These are phyloP conservation scores for Apiospora rasikravindrae DNA, from an alignment of 2,329 filamentous ascomycete species.

Conservation along the genomic window DNA sequence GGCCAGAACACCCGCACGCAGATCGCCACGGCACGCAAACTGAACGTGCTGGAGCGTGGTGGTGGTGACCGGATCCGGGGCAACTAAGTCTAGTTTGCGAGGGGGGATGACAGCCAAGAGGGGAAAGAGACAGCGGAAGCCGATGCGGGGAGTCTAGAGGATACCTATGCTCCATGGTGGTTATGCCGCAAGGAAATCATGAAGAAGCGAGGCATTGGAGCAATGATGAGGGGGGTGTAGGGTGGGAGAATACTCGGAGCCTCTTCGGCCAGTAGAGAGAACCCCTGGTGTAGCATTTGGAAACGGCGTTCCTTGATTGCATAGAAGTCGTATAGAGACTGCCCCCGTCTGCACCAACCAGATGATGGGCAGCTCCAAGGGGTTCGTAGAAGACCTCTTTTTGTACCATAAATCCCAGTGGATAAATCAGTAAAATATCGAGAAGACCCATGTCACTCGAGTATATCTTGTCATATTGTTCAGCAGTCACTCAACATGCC, in stretches of 20 bases:
- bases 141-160: neutral
- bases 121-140: too few species aligned
- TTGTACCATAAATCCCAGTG: slow-evolving; percentile 2
- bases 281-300: slow-evolving; percentile 12
- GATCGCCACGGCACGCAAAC: slow-evolving; percentile 63
- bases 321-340: slow-evolving; percentile 10
- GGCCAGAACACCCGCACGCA: slow-evolving; percentile 88
- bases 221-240: neutral
- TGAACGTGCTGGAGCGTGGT: slow-evolving; percentile 62
- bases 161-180: neutral
- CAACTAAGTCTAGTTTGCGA: neutral
- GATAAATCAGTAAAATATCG: slow-evolving; percentile 1
- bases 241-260: neutral
- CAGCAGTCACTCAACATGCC: neutral
- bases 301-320: slow-evolving; percentile 12
- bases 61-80: slow-evolving; percentile 37
- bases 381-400: neutral
- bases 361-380: neutral
- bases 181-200: neutral
- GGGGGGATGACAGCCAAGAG: neutral
- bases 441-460: neutral
- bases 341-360: neutral
- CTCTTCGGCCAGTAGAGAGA: neutral
- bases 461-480: neutral
- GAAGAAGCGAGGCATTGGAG: neutral